phyloP scores from a whole-genome alignment of 176 grass and related monocot species.

The Bromus sterilis region DNA sequence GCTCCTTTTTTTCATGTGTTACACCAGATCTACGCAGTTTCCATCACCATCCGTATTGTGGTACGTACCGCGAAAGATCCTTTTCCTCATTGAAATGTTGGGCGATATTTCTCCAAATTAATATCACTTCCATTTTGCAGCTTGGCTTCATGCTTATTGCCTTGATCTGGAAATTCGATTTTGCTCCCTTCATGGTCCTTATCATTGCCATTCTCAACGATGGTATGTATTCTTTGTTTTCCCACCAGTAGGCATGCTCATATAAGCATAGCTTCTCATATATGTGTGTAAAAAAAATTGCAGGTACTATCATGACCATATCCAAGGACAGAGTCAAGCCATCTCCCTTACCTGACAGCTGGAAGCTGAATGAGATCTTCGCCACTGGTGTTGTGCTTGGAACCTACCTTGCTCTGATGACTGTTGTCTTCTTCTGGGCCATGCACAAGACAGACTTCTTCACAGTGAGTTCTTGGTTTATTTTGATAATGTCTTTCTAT shows the following conservation, averaged over 20 bases:
- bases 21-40: constrained; percentile 90
- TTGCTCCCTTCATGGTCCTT: constrained; percentile 97
- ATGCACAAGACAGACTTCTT: constrained; percentile 84
- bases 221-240: constrained; percentile 35
- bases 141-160: constrained; percentile 95
- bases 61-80: constrained; percentile 34
- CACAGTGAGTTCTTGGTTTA: constrained; percentile 30
- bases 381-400: constrained; percentile 84
- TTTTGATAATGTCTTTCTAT: background rate
- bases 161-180: constrained; percentile 89
- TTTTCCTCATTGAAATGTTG: background rate
- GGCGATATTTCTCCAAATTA: background rate
- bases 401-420: constrained; percentile 88
- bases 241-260: background rate
- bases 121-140: constrained; percentile 34
- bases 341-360: constrained; percentile 88
- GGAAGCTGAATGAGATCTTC: constrained; percentile 97
- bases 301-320: constrained; percentile 98
- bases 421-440: constrained; percentile 96
- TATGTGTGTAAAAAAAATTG: background rate
- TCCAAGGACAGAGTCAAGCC: constrained; percentile 96
- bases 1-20: background rate
- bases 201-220: constrained; percentile 99
- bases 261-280: background rate
- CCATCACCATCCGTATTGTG: constrained; percentile 98